Percentiles rank a stretch among this genome's conserved stretches.
phyloP scores from a whole-genome alignment of 192 early-diverging fungal genomes.

The Linderina pennispora region DNA sequence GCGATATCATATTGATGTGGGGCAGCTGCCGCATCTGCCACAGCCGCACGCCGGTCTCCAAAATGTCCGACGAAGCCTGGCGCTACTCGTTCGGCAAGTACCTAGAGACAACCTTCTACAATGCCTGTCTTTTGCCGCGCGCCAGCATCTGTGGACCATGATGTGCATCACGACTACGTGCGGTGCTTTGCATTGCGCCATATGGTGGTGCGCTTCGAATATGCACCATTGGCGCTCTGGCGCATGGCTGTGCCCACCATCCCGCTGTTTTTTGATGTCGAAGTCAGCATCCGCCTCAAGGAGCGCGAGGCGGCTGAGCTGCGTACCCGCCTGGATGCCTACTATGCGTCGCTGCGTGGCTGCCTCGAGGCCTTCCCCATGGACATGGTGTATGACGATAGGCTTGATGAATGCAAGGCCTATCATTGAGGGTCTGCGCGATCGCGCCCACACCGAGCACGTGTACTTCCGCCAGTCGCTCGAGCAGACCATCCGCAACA shows the following conservation, averaged over 20 bases:
- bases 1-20: constrained; percentile 86
- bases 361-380: constrained; percentile 74
- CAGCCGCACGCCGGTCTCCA: constrained; percentile 60
- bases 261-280: constrained; percentile 42
- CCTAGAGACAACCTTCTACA: constrained; percentile 87
- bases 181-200: constrained; percentile 76
- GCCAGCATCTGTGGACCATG: constrained; percentile 75
- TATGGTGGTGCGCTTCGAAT: constrained; percentile 72
- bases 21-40: constrained; percentile 73
- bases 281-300: constrained; percentile 61
- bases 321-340: constrained; percentile 62
- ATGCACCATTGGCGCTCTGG: constrained; percentile 43
- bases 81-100: constrained; percentile 98
- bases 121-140: constrained; percentile 55
- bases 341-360: constrained; percentile 81
- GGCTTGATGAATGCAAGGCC: constrained; percentile 66
- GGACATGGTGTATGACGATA: constrained; percentile 69
- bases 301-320: constrained; percentile 68
- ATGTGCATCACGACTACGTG: constrained; percentile 77
- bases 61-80: constrained; percentile 83
- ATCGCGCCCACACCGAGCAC: constrained; percentile 68
- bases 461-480: constrained; percentile 77
- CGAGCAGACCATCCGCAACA: constrained; percentile 77
- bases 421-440: constrained; percentile 61
- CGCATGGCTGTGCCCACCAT: constrained; percentile 32